Evolutionary conservation across 805 yeast genomes (phyloP).

Genomic region (Candida insectorum): DNA sequence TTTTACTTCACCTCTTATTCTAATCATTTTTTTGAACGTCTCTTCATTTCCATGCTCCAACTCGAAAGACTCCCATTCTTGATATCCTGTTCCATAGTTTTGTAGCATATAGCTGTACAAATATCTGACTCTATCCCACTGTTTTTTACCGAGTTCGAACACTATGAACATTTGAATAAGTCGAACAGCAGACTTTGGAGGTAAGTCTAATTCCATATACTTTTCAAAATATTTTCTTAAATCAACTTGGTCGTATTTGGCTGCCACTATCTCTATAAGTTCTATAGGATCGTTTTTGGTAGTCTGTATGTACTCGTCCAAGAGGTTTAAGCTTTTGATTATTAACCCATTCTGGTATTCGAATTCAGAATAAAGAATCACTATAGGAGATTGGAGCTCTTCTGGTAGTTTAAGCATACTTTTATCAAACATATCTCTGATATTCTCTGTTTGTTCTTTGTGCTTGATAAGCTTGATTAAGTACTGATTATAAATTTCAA

Average conservation of each 20-base stretch:
- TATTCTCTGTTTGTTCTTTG: conserved; percentile 19
- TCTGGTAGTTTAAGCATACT: conserved; percentile 29
- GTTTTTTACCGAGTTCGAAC: conserved; percentile 53
- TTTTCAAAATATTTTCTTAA: conserved; percentile 6
- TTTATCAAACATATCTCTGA: conserved; percentile 74
- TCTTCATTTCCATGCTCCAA: conserved; percentile 65
- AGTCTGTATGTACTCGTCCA: conserved; percentile 15
- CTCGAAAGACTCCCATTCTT: conserved; percentile 71
- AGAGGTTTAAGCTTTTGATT: conserved; percentile 37
- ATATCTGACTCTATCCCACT: conserved; percentile 59
- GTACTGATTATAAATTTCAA: conserved; percentile 72
- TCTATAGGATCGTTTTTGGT: conserved; percentile 5
- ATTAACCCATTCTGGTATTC: conserved; percentile 57
- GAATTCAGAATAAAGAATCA: conserved; percentile 54
- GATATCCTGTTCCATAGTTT: conserved; percentile 10
- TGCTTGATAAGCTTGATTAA: conserved; percentile 44
- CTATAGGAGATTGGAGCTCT: conserved; percentile 43
- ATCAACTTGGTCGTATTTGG: conserved; percentile 6
- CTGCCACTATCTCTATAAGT: conserved; percentile 2
- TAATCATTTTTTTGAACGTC: conserved; percentile 70
- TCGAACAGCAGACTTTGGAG: conserved; percentile 41
- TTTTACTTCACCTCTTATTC: conserved; percentile 44
- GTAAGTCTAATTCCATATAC: conserved; percentile 37
- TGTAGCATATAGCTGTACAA: conserved; percentile 43
- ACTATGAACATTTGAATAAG: conserved; percentile 53